phyloP scores from a whole-genome alignment of 2,329 filamentous ascomycete genomes.

The Alternaria arborescens region DNA sequence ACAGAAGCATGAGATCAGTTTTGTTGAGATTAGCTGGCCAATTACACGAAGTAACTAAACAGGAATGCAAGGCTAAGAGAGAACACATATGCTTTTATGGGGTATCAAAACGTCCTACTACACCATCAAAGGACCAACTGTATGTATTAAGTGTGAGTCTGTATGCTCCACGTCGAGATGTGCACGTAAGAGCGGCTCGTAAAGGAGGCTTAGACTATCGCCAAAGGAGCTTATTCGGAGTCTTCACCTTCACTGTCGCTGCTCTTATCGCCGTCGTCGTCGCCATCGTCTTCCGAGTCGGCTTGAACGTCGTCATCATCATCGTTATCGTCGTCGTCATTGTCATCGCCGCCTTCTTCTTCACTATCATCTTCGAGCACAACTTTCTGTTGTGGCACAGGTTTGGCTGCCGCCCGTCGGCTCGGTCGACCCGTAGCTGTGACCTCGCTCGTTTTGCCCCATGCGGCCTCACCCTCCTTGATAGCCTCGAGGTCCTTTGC shows the following conservation, averaged over 20 bases:
- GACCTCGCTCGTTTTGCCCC: constrained; percentile 65
- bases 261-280: constrained; percentile 23
- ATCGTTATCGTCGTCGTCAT: constrained; percentile 23
- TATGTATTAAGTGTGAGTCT: background rate
- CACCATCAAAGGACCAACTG: background rate
- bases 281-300: constrained; percentile 21
- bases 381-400: constrained; percentile 29
- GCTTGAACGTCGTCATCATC: constrained; percentile 28
- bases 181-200: background rate
- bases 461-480: constrained; percentile 79
- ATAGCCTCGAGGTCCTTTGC: constrained; percentile 84
- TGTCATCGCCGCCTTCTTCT: constrained; percentile 28
- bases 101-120: background rate
- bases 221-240: constrained; percentile 29
- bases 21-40: background rate
- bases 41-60: background rate
- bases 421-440: constrained; percentile 40
- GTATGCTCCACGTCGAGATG: background rate
- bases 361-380: constrained; percentile 38
- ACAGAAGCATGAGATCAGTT: background rate
- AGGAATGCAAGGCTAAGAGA: background rate
- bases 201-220: background rate
- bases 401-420: constrained; percentile 34
- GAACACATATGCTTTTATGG: background rate
- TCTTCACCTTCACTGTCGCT: constrained; percentile 28